Evolutionary conservation across 768 basidiomycete species (phyloP).

Genomic region (Boletus subparvulus): DNA sequence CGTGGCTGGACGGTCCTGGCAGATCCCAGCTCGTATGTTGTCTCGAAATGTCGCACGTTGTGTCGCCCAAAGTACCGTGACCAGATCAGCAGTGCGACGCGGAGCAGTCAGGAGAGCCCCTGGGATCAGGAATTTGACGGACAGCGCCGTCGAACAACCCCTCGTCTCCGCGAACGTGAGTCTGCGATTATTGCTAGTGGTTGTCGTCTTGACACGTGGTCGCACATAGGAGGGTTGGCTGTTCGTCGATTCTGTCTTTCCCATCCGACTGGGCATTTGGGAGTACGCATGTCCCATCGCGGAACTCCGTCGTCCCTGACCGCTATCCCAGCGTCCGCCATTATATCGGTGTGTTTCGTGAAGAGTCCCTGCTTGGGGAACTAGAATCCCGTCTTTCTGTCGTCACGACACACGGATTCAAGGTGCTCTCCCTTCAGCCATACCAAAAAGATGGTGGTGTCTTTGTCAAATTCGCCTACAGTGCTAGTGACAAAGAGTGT

Average conservation of each 20-base stretch:
- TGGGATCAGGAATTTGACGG: slow-evolving; percentile 9
- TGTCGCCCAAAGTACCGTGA: neutral
- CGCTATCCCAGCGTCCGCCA: slow-evolving; percentile 54
- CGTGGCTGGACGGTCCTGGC: too few species aligned
- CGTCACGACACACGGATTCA: slow-evolving; percentile 57
- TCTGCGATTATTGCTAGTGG: slow-evolving; percentile 12
- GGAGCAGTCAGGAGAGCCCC: neutral
- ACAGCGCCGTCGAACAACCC: neutral
- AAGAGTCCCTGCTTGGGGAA: slow-evolving; percentile 53
- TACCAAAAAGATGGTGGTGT: slow-evolving; percentile 83
- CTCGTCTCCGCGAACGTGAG: slow-evolving; percentile 19
- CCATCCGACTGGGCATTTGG: slow-evolving; percentile 65
- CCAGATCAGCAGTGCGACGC: slow-evolving; percentile 1
- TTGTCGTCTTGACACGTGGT: slow-evolving; percentile 1
- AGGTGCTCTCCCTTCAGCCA: slow-evolving; percentile 61
- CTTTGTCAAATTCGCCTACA: slow-evolving; percentile 73
- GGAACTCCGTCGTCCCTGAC: slow-evolving; percentile 2
- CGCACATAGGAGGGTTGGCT: slow-evolving; percentile 54
- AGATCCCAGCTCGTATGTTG: slow-evolving; percentile 11
- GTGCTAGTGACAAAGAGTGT: slow-evolving; percentile 34
- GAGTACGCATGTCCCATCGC: slow-evolving; percentile 51
- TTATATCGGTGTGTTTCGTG: slow-evolving; percentile 58
- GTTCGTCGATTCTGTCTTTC: slow-evolving; percentile 78
- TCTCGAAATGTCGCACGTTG: slow-evolving; percentile 10
- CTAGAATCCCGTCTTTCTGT: slow-evolving; percentile 50